Conservation (phyloP, 768 basidiomycete genomes). For the Amanita phalloides region DNA sequence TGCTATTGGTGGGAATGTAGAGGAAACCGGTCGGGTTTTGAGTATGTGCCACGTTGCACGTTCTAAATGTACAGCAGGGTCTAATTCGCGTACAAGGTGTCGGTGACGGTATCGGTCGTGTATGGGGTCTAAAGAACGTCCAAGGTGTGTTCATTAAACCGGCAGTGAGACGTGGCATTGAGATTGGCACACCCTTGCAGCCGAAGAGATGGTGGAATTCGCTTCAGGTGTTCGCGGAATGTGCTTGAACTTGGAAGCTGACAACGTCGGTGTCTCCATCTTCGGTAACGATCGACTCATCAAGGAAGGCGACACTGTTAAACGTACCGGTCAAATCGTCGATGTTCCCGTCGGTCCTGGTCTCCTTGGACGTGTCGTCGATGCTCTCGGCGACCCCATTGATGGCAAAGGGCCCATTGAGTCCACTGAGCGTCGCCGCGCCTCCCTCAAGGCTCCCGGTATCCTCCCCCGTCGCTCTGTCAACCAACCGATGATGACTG, state of each 20-base stretch:
- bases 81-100: slow-evolving; percentile 48
- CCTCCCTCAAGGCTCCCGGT: slow-evolving; percentile 97
- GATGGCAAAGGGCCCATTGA: slow-evolving; percentile 98
- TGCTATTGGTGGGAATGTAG: slow-evolving; percentile 84
- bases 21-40: slow-evolving; percentile 98
- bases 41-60: slow-evolving; percentile 46
- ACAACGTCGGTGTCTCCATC: slow-evolving; percentile 99
- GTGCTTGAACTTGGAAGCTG: slow-evolving; percentile 99
- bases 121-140: slow-evolving; percentile 98
- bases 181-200: slow-evolving; percentile 26
- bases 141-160: slow-evolving; percentile 53
- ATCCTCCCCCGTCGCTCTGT: slow-evolving; percentile 99
- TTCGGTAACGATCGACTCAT: slow-evolving; percentile 97
- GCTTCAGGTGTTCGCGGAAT: slow-evolving; percentile 99
- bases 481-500: slow-evolving; percentile 99
- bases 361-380: slow-evolving; percentile 97
- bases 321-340: slow-evolving; percentile 99
- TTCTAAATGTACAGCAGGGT: background rate
- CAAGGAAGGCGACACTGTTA: slow-evolving; percentile 99
- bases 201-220: slow-evolving; percentile 99
- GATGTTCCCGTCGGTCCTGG: slow-evolving; percentile 97
- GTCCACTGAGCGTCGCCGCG: slow-evolving; percentile 88
- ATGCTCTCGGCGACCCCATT: slow-evolving; percentile 99
- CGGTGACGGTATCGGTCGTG: slow-evolving; percentile 99
- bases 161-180: slow-evolving; percentile 5